Base-by-base conservation (phyloP, 352 stramenopile genomes). In the Phytophthora fragariae region DNA sequence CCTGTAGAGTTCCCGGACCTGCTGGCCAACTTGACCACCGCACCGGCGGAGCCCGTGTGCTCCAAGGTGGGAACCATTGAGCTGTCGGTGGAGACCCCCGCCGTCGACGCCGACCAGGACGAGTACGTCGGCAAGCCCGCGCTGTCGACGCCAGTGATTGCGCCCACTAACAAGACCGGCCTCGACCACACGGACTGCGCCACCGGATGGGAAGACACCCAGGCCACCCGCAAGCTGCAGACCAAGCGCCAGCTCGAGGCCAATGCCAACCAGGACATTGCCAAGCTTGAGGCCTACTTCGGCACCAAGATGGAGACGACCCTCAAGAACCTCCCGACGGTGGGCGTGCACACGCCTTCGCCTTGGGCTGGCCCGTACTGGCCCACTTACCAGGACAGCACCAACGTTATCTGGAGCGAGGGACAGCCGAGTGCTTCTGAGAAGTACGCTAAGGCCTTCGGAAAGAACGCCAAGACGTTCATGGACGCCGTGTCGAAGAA, bases 301-400 rank as follows among this genome's bases (percentile, higher is more conserved):
- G 58, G 58, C 9, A 58, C 17, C 5, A 9, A 29, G 17, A 73
- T 73, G 66, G 71, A 74, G 41, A 70, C 21, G 41, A 64, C 47
- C 1, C 35, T 73, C 21, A 73, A 50, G 17, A 2, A 76, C 31
- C 58, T 77, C 35, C 58, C 65, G 12, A 67, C 53, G 1, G 12
- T 15, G 6, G 65, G 33, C 52, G 65, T 59, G n/a, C 44, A 65
- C 27, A 47, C 24, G 1, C 65, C 70, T n/a, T 50, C 70, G 44
- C 65, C 65, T 8, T 72, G 65, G 65, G 49, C 57, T 2, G 65
- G 37, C 11, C 54, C 52, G 21, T 86, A 91, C 76, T 91, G 81
- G 79, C 80, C 81, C 7, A 63, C 72, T 37, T 91, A 86, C 76
- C 65, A 77, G 46, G 83, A 91, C 72, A 70, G 83, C 61, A 89